phyloP scores from a whole-genome alignment of 225 moss, liverwort and hornwort species.

The Neckera pumila region DNA sequence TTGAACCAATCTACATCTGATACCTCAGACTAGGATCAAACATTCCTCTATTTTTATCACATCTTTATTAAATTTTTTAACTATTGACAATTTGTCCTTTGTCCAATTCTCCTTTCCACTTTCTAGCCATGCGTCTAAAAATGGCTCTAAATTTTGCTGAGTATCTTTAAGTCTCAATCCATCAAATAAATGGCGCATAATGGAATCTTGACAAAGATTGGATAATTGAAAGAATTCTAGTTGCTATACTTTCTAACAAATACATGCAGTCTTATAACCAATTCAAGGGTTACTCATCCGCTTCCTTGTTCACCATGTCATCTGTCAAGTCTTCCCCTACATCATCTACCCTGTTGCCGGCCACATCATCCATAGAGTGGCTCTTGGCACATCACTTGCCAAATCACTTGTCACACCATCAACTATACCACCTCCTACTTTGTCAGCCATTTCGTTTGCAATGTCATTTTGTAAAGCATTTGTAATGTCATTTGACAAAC shows the following conservation, averaged over 20 bases:
- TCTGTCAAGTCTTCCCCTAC: rapidly evolving
- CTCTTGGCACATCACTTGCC: too few species aligned
- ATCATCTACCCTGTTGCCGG: rapidly evolving
- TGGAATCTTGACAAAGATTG: neutral
- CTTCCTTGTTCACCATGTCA: rapidly evolving
- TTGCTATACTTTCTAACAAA: too few species aligned
- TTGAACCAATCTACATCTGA: neutral
- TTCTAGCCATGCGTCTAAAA: neutral
- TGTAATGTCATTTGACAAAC: too few species aligned
- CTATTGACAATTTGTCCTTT: neutral
- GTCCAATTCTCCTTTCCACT: too few species aligned
- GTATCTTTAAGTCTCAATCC: too few species aligned
- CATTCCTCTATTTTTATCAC: neutral
- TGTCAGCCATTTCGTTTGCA: too few species aligned
- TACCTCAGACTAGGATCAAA: neutral
- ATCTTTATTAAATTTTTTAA: neutral
- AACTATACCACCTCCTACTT: too few species aligned
- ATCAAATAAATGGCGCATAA: neutral
- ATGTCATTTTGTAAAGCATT: too few species aligned
- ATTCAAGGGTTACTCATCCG: too few species aligned
- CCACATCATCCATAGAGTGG: too few species aligned
- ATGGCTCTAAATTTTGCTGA: neutral
- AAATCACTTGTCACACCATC: too few species aligned
- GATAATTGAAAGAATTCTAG: neutral
- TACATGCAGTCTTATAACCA: too few species aligned